These are phyloP conservation scores for Takashimella tepidaria DNA, from an alignment of 1,284 basidiomycete genomes.

Conservation along the genomic window DNA sequence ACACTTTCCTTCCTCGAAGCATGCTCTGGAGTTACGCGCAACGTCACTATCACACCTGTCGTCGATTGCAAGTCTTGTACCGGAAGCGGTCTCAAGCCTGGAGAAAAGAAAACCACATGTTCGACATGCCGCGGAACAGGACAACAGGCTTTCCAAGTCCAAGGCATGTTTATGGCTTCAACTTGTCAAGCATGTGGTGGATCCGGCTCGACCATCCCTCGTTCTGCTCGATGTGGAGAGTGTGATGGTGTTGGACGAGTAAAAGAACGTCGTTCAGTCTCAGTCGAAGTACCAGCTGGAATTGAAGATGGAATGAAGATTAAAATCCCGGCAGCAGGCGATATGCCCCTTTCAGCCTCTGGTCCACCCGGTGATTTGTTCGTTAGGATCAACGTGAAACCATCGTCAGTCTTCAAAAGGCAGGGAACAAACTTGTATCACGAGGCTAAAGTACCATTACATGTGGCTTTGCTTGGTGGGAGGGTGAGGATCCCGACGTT, in stretches of 20 bases:
- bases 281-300: constrained; percentile 83
- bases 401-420: constrained; percentile 79
- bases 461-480: constrained; percentile 87
- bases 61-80: constrained; percentile 79
- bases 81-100: constrained; percentile 80
- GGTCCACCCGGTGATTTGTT: constrained; percentile 79
- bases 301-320: constrained; percentile 97
- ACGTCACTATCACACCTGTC: constrained; percentile 73
- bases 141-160: constrained; percentile 82
- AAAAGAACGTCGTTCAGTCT: constrained; percentile 68
- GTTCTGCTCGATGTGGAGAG: constrained; percentile 67
- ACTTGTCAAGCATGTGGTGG: constrained; percentile 84
- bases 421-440: constrained; percentile 92
- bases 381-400: constrained; percentile 77
- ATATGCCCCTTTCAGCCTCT: constrained; percentile 73
- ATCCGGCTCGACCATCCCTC: constrained; percentile 74
- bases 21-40: constrained; percentile 79
- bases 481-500: constrained; percentile 88
- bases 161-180: constrained; percentile 96
- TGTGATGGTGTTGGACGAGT: constrained; percentile 89
- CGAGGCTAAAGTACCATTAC: constrained; percentile 84
- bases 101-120: constrained; percentile 79
- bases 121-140: constrained; percentile 79
- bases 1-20: constrained; percentile 86
- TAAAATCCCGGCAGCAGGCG: constrained; percentile 75